Percentiles rank a stretch among this genome's conserved stretches.
These are phyloP conservation scores for Triangularia setosa DNA, from an alignment of 2,329 filamentous ascomycete genomes.

Conservation along the genomic window DNA sequence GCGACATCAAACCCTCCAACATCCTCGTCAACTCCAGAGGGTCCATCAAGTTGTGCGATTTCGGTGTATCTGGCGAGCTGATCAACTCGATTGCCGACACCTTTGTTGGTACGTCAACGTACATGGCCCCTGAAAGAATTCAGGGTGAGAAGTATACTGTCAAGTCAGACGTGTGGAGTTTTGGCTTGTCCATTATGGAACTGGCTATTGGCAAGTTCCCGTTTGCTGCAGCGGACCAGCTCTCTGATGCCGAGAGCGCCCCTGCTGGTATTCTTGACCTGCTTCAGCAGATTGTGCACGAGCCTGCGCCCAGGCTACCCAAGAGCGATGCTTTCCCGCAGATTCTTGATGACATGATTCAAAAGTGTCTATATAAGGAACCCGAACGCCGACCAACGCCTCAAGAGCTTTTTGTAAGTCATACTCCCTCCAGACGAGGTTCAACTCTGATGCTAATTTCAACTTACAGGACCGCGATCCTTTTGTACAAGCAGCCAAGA, in stretches of 20 bases:
- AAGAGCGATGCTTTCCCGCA: slow-evolving; percentile 96
- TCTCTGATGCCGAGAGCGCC: slow-evolving; percentile 70
- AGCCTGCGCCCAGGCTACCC: slow-evolving; percentile 86
- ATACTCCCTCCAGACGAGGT: slow-evolving; percentile 12
- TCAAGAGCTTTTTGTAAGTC: slow-evolving; percentile 80
- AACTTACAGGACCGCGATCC: slow-evolving; percentile 74
- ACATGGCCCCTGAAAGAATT: slow-evolving; percentile 98
- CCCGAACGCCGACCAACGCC: slow-evolving; percentile 87
- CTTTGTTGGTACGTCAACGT: slow-evolving; percentile 96
- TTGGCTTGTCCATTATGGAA: slow-evolving; percentile 93
- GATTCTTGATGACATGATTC: slow-evolving; percentile 95
- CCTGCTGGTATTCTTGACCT: slow-evolving; percentile 95
- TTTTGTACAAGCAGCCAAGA: slow-evolving; percentile 93
- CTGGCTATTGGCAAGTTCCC: slow-evolving; percentile 96
- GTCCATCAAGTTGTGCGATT: slow-evolving; percentile 95
- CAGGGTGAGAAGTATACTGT: slow-evolving; percentile 96
- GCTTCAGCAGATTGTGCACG: slow-evolving; percentile 94
- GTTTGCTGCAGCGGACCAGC: slow-evolving; percentile 71
- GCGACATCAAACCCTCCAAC: slow-evolving; percentile 98
- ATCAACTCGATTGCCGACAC: slow-evolving; percentile 98
- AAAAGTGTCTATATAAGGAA: slow-evolving; percentile 89
- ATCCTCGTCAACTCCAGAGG: slow-evolving; percentile 93
- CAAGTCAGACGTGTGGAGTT: slow-evolving; percentile 98
- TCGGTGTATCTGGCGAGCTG: slow-evolving; percentile 95
- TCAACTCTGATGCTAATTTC: slow-evolving; percentile 19